Conservation (phyloP, 2,329 filamentous ascomycete species). For the Fusarium pseudonygamai region DNA sequence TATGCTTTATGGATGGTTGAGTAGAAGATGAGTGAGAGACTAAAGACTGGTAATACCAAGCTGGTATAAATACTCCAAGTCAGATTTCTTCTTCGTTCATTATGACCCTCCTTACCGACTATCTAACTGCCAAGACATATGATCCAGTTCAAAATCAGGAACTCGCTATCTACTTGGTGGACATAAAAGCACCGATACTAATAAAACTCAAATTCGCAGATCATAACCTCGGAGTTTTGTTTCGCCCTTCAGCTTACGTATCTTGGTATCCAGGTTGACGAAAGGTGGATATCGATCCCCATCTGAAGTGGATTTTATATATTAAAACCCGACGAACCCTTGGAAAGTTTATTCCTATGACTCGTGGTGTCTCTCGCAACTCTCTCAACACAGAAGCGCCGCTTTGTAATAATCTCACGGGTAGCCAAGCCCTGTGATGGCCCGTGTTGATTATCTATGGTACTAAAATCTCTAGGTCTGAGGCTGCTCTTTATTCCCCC, state of each 20-base stretch:
- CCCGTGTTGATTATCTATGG: no score
- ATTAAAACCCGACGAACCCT: background rate
- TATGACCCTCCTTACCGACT: accelerated
- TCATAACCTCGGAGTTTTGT: background rate
- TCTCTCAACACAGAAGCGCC: accelerated
- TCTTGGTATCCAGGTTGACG: background rate
- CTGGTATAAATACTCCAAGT: background rate
- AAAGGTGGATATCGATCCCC: background rate
- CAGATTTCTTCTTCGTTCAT: no score
- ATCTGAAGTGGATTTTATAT: background rate
- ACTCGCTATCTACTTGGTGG: background rate
- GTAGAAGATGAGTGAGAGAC: no score
- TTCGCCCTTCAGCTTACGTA: background rate
- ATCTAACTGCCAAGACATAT: background rate
- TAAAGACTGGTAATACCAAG: no score
- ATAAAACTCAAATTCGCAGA: background rate
- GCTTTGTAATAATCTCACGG: accelerated
- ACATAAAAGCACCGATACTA: no score
- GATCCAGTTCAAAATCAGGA: background rate
- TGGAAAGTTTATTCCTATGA: background rate
- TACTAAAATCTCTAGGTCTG: no score
- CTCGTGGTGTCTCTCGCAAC: background rate
- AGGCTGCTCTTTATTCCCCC: background rate
- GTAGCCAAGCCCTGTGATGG: background rate
- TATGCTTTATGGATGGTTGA: no score